Evolutionary conservation across 257 asterid species (phyloP), one percentile per base, ranked within the genome.

Genomic region (Penstemon eatonii): DNA sequence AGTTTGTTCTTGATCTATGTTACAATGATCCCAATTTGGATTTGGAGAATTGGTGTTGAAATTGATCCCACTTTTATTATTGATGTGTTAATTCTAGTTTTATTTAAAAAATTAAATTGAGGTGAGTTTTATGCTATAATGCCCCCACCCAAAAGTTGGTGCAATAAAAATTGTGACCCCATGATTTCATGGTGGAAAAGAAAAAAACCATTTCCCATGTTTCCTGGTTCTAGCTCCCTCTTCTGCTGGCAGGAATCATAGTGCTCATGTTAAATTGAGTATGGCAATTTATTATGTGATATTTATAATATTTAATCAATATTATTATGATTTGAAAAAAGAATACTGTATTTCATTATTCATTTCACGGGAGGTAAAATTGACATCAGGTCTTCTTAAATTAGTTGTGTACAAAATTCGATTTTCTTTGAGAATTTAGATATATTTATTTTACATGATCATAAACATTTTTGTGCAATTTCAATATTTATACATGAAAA

Each of bases 141-240:
- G 19, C 18, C 50, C 49, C 69, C 71, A 67, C 60, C 56, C 44
- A 69, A 42, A 52, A 72, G 61, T 57, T 62, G 43, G 45, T 55
- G 59, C 47, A 9, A 69, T 38, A 46, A 59, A 59, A 63, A 33
- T 18, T 59, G 80, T 43, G 67, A 63, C 67, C 59, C 51, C 70
- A 75, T 63, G 70, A 75, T 66, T 73, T 69, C 51, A 59, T 73
- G 81, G 81, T 70, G 54, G 73, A 67, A 69, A 61, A 66, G n/a
- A 43, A 46, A 51, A 13, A 43, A 69, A 72, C 66, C 77, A 37
- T 72, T 71, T 76, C 73, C 87, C 87, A 76, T 76, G 84, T 81
- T 77, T 80, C 69, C 78, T 59, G 86, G 85, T 63, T 73, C 15
- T 54, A 40, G 86, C 67, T 69, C 68, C 79, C 72, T 63, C 63